These are phyloP conservation scores for Acacia concinna DNA, from an alignment of 331 rosid genomes.

Conservation along the genomic window DNA sequence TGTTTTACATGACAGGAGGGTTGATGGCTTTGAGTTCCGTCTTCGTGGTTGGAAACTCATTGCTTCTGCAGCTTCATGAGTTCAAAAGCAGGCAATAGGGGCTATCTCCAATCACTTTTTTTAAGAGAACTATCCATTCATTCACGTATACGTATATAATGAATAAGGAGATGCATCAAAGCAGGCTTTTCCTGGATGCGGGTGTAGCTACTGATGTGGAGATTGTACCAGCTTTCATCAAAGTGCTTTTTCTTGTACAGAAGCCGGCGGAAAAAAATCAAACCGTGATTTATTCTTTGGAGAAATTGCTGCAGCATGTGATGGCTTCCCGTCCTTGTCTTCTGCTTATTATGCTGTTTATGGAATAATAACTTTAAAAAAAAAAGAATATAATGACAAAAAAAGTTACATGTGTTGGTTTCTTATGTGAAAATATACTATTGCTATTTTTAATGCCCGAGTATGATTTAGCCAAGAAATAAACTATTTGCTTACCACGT, in stretches of 20 bases:
- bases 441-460: neutral
- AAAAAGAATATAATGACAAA: neutral
- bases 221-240: neutral
- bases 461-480: neutral
- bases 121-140: neutral
- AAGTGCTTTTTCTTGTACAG: neutral
- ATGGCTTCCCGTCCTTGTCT: neutral
- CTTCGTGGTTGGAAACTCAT: constrained; percentile 82
- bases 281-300: neutral
- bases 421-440: neutral
- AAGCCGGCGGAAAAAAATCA: neutral
- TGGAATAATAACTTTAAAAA: neutral
- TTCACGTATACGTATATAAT: neutral
- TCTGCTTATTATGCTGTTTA: neutral
- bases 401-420: neutral
- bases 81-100: constrained; percentile 33
- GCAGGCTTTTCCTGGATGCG: constrained; percentile 1
- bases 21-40: constrained; percentile 96
- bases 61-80: constrained; percentile 82
- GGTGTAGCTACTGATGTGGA: neutral
- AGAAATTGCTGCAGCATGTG: neutral
- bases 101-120: constrained; percentile 21
- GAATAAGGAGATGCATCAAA: neutral
- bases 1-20: constrained; percentile 71
- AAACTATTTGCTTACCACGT: neutral